Conservation (phyloP, 495 filamentous ascomycete species). For the Copromyces sp. region DNA sequence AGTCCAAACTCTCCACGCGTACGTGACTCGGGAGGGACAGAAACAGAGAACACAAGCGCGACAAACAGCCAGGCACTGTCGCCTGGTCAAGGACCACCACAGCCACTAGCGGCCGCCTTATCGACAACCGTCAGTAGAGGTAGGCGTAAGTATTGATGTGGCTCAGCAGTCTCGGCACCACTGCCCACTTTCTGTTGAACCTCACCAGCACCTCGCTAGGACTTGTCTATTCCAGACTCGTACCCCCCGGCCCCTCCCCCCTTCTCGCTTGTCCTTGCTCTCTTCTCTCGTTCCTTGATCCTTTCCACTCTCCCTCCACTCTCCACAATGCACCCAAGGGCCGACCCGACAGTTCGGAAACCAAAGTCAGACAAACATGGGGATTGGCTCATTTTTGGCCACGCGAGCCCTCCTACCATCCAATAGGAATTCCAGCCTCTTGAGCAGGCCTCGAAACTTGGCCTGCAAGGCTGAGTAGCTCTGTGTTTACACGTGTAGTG, state of each 20-base stretch:
- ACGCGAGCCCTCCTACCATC: background rate
- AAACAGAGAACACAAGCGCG: background rate
- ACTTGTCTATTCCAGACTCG: background rate
- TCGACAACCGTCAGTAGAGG: background rate
- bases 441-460: background rate
- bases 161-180: background rate
- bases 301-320: background rate
- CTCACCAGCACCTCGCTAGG: background rate
- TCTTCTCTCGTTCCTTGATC: background rate
- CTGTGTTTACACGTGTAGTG: background rate
- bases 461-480: background rate
- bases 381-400: background rate
- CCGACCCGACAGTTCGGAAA: conserved; percentile 5
- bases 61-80: background rate
- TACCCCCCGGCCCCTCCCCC: background rate
- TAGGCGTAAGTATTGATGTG: background rate
- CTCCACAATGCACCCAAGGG: background rate
- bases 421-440: background rate
- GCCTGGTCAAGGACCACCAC: background rate
- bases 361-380: background rate
- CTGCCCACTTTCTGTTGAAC: background rate
- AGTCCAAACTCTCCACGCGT: background rate
- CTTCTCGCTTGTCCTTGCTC: background rate
- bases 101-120: background rate
- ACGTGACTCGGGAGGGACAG: background rate